Evolutionary conservation across 1,139 yeast species (phyloP).

Genomic region (Tardiomyces depauwii): DNA sequence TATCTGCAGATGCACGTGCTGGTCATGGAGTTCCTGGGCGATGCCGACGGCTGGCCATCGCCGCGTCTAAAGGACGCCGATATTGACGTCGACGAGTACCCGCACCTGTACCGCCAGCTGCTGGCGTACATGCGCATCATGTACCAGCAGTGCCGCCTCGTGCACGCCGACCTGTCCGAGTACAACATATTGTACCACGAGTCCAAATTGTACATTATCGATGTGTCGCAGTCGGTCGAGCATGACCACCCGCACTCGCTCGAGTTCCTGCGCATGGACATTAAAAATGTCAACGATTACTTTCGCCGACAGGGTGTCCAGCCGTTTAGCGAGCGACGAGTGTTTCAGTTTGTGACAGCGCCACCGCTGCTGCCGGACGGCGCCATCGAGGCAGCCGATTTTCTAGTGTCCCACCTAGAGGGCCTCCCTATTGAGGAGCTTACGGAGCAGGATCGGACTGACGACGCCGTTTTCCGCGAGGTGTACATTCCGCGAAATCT

Average conservation of each 20-base stretch:
- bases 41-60: conserved; percentile 60
- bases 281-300: conserved; percentile 86
- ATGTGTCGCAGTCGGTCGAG: conserved; percentile 95
- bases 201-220: conserved; percentile 75
- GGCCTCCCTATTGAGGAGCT: conserved; percentile 24
- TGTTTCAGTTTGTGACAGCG: conserved; percentile 61
- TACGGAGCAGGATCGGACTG: conserved; percentile 43
- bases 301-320: conserved; percentile 64
- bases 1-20: conserved; percentile 83
- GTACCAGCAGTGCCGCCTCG: conserved; percentile 79
- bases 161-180: conserved; percentile 95
- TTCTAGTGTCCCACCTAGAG: conserved; percentile 20
- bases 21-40: conserved; percentile 88
- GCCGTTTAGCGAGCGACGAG: conserved; percentile 68
- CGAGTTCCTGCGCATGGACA: conserved; percentile 94
- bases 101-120: conserved; percentile 63
- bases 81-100: conserved; percentile 37
- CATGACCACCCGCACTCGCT: conserved; percentile 97
- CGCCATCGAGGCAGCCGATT: conserved; percentile 19
- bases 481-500: conserved; percentile 67
- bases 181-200: conserved; percentile 80
- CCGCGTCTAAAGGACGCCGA: conserved; percentile 75
- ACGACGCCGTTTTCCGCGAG: conserved; percentile 82
- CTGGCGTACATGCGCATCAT: conserved; percentile 74
- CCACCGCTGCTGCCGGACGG: conserved; percentile 7